Base-by-base conservation (phyloP, 805 yeast genomes). In the Danielia oregonensis region DNA sequence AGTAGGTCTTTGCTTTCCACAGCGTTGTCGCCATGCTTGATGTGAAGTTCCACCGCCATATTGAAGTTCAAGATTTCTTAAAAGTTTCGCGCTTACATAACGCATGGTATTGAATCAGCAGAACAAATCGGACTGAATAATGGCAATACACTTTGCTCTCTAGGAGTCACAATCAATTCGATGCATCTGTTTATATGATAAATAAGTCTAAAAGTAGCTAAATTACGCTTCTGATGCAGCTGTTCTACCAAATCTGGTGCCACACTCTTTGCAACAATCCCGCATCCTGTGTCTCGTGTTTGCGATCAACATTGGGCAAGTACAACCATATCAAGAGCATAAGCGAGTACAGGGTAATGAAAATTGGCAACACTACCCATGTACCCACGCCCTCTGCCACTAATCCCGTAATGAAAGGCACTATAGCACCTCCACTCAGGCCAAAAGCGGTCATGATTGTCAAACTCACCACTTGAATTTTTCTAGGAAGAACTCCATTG, bases 11-110 rank as follows among this genome's bases (percentile, higher is more conserved):
- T 57, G 5, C 48, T 41, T 7, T 49, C 47, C 14, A 54, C 38
- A 10, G 50, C 55, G 10, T 35, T 32, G 33, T 68, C 69, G 16
- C 73, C 73, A 10, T 51, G 46, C 17, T 50, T 48, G 17, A 70
- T 64, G 6, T 42, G 44, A 22, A 52, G 42, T 37, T 65, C 73
- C 18, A 67, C 48, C 8, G 70, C 64, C 72, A 66, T 65, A n/a
- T n/a, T n/a, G n/a, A n/a, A n/a, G n/a, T n/a, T n/a, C n/a, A n/a
- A 11, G 21, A 28, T 22, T 6, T 6, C n/a, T 10, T 6, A 15
- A 24, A 10, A 24, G 10, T 24, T 5, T 15, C 10, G 13, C 15
- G 26, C n/a, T 13, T 24, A 15, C 26, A 24, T 7, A 24, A 24
- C 13, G 26, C n/a, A n/a, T n/a, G n/a, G n/a, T n/a, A n/a, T n/a